These are phyloP conservation scores for Quercus tomentella DNA, from an alignment of 331 rosid species.

Conservation along the genomic window DNA sequence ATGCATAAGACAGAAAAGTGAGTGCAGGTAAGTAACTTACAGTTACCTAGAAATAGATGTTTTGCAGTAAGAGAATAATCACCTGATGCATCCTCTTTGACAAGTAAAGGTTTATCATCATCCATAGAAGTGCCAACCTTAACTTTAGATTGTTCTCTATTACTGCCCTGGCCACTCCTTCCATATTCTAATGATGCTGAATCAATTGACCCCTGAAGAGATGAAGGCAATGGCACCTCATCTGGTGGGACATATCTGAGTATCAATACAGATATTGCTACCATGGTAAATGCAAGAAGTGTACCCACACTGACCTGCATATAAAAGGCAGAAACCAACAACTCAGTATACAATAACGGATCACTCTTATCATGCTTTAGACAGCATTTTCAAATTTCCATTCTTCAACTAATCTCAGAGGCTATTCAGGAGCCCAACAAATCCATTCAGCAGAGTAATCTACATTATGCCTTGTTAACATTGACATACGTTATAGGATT, in stretches of 20 bases:
- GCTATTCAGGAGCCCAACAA: slow-evolving; percentile 1
- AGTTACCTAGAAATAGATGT: slow-evolving; percentile 39
- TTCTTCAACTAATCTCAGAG: background rate
- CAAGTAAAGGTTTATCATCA: slow-evolving; percentile 35
- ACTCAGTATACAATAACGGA: background rate
- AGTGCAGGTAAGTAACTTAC: slow-evolving; percentile 45
- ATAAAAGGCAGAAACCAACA: slow-evolving; percentile 8
- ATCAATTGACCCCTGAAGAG: slow-evolving; percentile 51
- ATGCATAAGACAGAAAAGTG: background rate
- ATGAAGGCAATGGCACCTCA: slow-evolving; percentile 64
- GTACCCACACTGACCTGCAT: slow-evolving; percentile 94
- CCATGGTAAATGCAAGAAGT: slow-evolving; percentile 81
- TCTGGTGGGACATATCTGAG: slow-evolving; percentile 90
- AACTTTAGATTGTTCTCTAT: slow-evolving; percentile 27
- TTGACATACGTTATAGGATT: no score
- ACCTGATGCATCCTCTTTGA: slow-evolving; percentile 35
- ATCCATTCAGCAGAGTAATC: background rate
- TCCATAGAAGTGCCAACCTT: slow-evolving; percentile 29
- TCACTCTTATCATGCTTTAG: background rate
- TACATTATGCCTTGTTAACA: no score
- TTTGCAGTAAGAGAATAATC: slow-evolving; percentile 47
- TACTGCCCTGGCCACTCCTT: slow-evolving; percentile 23
- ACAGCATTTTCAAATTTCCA: background rate
- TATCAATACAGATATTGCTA: slow-evolving; percentile 77
- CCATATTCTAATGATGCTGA: slow-evolving; percentile 23